phyloP scores from a whole-genome alignment of 2,329 filamentous ascomycete genomes.

The Alternaria ethzedia region DNA sequence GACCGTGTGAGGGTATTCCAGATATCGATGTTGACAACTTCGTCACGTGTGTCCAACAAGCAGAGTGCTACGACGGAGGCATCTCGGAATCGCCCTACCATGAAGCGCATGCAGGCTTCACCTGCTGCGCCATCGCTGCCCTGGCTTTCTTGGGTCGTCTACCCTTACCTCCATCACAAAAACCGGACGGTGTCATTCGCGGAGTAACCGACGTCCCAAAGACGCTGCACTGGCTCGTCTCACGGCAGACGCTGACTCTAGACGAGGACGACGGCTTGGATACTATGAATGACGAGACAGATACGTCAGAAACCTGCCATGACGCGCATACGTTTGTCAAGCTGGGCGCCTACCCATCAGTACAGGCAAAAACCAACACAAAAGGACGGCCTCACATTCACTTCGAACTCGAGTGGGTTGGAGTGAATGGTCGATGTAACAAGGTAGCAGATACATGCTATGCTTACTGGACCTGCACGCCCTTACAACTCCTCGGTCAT shows the following conservation, averaged over 20 bases:
- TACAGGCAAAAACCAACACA: conserved; percentile 33
- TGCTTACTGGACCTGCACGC: conserved; percentile 85
- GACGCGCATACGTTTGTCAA: conserved; percentile 50
- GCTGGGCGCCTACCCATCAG: conserved; percentile 33
- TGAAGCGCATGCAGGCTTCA: conserved; percentile 89
- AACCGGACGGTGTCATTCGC: conserved; percentile 34
- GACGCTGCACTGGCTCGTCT: conserved; percentile 56
- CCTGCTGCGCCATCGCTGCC: conserved; percentile 84
- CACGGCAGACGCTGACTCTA: conserved; percentile 54
- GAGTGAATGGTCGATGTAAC: conserved; percentile 89
- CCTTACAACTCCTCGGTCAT: conserved; percentile 52
- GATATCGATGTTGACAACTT: conserved; percentile 79
- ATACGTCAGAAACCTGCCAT: conserved; percentile 49
- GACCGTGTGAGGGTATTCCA: conserved; percentile 61
- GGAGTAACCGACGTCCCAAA: conserved; percentile 48
- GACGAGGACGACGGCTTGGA: conserved; percentile 52
- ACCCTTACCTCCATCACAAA: conserved; percentile 32
- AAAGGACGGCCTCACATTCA: conserved; percentile 67
- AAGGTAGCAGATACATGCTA: conserved; percentile 97
- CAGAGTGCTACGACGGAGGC: conserved; percentile 82
- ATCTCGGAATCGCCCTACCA: conserved; percentile 78
- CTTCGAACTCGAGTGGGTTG: conserved; percentile 64
- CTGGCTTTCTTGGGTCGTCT: conserved; percentile 76
- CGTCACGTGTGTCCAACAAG: conserved; percentile 71
- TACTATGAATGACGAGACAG: conserved; percentile 46